phyloP scores from a whole-genome alignment of 1,284 basidiomycete species.

The Pholiota adiposa region DNA sequence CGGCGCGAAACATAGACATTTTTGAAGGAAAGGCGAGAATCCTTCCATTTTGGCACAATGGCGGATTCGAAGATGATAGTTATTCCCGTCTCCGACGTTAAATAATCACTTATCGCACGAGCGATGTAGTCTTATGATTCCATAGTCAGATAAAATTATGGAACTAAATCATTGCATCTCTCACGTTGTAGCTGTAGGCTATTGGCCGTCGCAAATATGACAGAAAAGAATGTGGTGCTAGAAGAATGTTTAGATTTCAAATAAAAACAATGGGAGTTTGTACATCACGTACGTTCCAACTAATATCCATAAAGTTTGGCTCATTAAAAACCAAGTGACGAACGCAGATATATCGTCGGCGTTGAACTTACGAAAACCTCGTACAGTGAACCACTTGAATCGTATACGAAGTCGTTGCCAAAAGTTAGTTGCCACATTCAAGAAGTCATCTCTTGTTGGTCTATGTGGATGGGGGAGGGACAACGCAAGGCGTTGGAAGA shows the following conservation, averaged over 20 bases:
- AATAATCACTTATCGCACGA: conserved; percentile 87
- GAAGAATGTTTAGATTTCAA: background rate
- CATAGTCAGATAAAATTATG: background rate
- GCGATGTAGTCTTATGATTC: conserved; percentile 78
- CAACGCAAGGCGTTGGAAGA: conserved; percentile 76
- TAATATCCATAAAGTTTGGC: conserved; percentile 92
- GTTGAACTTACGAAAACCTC: conserved; percentile 94
- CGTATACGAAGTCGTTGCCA: conserved; percentile 90
- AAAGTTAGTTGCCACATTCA: conserved; percentile 85
- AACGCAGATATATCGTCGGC: conserved; percentile 98
- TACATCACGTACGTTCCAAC: conserved; percentile 85
- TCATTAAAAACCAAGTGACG: conserved; percentile 92
- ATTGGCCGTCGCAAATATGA: conserved; percentile 88
- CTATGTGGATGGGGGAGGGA: conserved; percentile 80
- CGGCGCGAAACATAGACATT: conserved; percentile 95
- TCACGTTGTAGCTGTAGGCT: conserved; percentile 88
- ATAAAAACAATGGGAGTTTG: background rate
- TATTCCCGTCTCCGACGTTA: conserved; percentile 92
- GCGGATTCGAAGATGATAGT: conserved; percentile 97
- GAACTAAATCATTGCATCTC: conserved; percentile 15
- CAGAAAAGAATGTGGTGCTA: conserved; percentile 95
- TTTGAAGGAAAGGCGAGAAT: conserved; percentile 94
- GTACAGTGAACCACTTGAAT: conserved; percentile 98
- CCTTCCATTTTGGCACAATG: conserved; percentile 97
- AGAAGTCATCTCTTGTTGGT: conserved; percentile 87